Evolutionary conservation across 345 rosid species (phyloP).

Genomic region (Citrus mangshanensis): DNA sequence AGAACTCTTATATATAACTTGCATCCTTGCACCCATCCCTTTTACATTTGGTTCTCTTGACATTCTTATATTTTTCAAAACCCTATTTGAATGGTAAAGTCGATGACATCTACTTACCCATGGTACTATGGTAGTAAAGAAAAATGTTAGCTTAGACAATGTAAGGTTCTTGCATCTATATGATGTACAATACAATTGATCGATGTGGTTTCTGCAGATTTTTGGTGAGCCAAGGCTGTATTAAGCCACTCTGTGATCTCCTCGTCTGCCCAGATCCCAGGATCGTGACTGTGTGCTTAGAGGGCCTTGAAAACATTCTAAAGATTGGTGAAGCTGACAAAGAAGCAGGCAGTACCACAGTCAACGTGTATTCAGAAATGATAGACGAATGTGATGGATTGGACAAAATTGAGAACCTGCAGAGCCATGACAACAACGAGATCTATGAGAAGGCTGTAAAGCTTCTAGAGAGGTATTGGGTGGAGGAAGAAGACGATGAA

Average conservation of each 20-base stretch:
- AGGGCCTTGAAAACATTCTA: conserved; percentile 38
- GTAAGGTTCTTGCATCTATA: neutral
- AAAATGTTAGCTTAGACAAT: neutral
- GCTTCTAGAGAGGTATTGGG: conserved; percentile 36
- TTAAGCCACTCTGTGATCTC: conserved; percentile 39
- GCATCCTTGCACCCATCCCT: neutral
- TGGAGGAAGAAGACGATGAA: conserved; percentile 29
- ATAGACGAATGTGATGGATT: conserved; percentile 37
- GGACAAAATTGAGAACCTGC: conserved; percentile 34
- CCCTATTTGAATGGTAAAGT: neutral
- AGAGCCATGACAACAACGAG: conserved; percentile 36
- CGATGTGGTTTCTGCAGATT: conserved; percentile 18
- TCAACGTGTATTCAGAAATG: conserved; percentile 26
- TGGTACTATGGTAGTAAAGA: neutral
- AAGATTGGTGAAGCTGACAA: conserved; percentile 34
- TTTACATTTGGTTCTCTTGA: neutral
- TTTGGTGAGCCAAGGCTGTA: conserved; percentile 41
- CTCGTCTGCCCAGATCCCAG: conserved; percentile 33
- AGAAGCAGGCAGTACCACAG: conserved; percentile 22
- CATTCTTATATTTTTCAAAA: neutral
- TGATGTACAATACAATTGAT: neutral
- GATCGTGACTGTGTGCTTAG: conserved; percentile 32
- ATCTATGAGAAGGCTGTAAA: conserved; percentile 36
- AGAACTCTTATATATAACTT: neutral
- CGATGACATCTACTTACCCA: neutral